A percentile compares a stretch with the other conserved stretches of the same genome.
phyloP scores from a whole-genome alignment of 2,329 filamentous ascomycete species.

The Colletotrichum magnum region DNA sequence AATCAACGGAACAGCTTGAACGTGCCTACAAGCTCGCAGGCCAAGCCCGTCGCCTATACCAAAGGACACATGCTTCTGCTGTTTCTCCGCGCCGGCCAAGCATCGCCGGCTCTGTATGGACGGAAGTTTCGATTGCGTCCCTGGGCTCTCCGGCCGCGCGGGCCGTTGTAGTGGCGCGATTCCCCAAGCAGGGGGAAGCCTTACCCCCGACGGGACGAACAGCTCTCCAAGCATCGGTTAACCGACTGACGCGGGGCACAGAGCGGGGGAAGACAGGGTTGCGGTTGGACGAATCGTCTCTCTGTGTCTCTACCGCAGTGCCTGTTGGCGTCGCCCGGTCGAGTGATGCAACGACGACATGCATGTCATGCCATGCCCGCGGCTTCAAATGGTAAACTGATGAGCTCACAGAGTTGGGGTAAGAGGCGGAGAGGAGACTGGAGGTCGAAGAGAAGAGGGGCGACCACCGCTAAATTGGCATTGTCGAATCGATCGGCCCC shows the following conservation, averaged over 20 bases:
- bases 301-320: background rate
- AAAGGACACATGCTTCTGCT: background rate
- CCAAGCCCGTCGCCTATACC: background rate
- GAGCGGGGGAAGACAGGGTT: constrained; percentile 21
- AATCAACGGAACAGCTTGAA: too few relatives aligned
- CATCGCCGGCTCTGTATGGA: constrained; percentile 13
- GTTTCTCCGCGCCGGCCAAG: background rate
- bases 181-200: constrained; percentile 2
- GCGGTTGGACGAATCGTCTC: background rate
- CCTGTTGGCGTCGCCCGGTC: background rate
- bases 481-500: background rate
- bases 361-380: constrained; percentile 17
- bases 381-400: background rate
- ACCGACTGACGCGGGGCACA: constrained; percentile 32
- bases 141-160: constrained; percentile 15
- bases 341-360: constrained; percentile 2
- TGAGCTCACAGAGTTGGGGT: background rate
- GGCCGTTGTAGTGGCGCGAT: constrained; percentile 28
- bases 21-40: too few relatives aligned
- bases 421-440: background rate
- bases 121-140: constrained; percentile 11
- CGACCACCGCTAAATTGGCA: background rate
- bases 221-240: background rate
- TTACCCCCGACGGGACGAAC: constrained; percentile 19
- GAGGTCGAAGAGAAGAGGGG: background rate